Base-by-base conservation (phyloP, 2,329 filamentous ascomycete species). In the Ophiosphaerella korrae region DNA sequence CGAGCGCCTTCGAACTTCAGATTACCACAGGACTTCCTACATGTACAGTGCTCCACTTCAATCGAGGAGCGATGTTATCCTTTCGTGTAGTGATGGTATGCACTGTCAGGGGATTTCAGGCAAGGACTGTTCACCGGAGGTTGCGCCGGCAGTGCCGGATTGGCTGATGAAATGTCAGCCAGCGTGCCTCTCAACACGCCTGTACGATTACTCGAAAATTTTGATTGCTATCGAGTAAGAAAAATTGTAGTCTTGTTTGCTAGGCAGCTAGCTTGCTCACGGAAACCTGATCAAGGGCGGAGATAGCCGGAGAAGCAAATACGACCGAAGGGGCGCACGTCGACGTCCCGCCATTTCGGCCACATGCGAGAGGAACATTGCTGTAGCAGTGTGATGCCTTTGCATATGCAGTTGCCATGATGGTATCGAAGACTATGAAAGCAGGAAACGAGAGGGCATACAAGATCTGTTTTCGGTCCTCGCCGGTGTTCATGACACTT, bases 201-300 rank as follows among this genome's bases (percentile, higher is more conserved):
- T 55, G 44, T 16, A 43, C 24, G 21, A 66, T 72, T 72, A 72
- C 68, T 72, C 68, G 65, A 71, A 69, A 49, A 43, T 58, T 60
- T 57, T 38, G 36, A 23, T 53, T 63, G 36, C 42, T 40, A 70
- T 72, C 67, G 67, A 71, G 66, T 70, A 63, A 71, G 52, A 54
- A 55, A 66, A 67, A 64, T 53, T 42, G 50, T 50, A 48, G 45
- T 44, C 50, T 45, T 43, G 56, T 51, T 48, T 44, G 51, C 50
- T 53, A 42, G 39, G 39, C 39, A 35, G 42, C 53, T 57, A 63
- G 53, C 55, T 45, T 45, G 45, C 33, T 51, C 39, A 33, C 23
- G 36, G 48, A 39, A 41, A 41, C 26, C 23, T 55, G 50, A 52
- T 45, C 23, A n/a, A 36, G 37, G 12, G 63, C 67, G 68, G 67